Evolutionary conservation across 306 rosid genomes (phyloP).

Genomic region (Begonia masoniana): DNA sequence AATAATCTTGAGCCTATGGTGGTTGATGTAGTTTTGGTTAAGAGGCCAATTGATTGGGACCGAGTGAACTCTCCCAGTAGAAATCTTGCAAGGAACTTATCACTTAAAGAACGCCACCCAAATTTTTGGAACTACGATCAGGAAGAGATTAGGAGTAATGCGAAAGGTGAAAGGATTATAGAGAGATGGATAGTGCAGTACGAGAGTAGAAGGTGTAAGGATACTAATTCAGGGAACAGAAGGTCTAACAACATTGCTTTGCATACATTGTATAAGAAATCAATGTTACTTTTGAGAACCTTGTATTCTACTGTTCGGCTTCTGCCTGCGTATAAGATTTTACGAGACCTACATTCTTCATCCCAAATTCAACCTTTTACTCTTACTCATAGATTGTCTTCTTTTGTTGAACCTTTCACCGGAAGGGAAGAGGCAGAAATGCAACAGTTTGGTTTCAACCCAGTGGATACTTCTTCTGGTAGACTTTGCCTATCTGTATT

Average conservation of each 20-base stretch:
- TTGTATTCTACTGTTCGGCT: conserved; percentile 66
- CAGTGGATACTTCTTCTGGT: conserved; percentile 70
- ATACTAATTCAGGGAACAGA: conserved; percentile 35
- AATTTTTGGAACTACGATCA: conserved; percentile 30
- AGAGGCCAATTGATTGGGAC: conserved; percentile 35
- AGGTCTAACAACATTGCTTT: conserved; percentile 39
- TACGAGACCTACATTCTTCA: conserved; percentile 51
- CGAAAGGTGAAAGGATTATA: conserved; percentile 49
- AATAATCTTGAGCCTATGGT: conserved; percentile 49
- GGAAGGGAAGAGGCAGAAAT: conserved; percentile 54
- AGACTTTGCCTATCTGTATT: conserved; percentile 58
- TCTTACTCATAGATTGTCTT: conserved; percentile 55
- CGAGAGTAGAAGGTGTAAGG: conserved; percentile 43
- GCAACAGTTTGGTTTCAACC: conserved; percentile 63
- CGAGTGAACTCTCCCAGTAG: conserved; percentile 23
- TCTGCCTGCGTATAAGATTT: conserved; percentile 57
- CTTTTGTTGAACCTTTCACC: conserved; percentile 59
- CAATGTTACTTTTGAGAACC: conserved; percentile 62
- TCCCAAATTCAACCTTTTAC: conserved; percentile 41
- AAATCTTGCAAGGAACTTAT: conserved; percentile 24
- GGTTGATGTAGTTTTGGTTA: conserved; percentile 68
- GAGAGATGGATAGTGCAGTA: conserved; percentile 83
- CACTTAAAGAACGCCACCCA: conserved; percentile 32
- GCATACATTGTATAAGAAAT: conserved; percentile 49
- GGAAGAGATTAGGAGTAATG: conserved; percentile 35